Evolutionary conservation across 306 rosid genomes (phyloP).

Genomic region (Cotoneaster glaucophyllus): DNA sequence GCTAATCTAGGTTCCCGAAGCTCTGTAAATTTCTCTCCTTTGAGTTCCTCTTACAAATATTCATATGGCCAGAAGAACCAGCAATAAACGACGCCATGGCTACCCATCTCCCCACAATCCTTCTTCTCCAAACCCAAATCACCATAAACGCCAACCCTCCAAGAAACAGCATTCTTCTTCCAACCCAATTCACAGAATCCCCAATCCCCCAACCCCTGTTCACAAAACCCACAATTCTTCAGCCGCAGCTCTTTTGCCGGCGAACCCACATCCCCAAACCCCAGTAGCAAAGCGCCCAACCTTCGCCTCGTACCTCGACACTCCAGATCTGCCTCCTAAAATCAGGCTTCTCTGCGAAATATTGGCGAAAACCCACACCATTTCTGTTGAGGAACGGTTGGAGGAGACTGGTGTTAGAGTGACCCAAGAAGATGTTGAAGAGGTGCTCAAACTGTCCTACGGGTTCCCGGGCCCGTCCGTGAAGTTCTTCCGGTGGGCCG

Average conservation of each 20-base stretch:
- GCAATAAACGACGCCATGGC: not conserved
- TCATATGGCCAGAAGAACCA: not conserved
- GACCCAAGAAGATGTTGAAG: slow-evolving; percentile 43
- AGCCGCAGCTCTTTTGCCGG: not conserved
- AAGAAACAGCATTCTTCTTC: not conserved
- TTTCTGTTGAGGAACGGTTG: slow-evolving; percentile 31
- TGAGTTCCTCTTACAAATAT: not conserved
- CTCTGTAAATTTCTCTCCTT: not conserved
- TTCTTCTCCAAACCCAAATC: not conserved
- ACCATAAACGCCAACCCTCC: not conserved
- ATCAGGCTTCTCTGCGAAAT: slow-evolving; percentile 39
- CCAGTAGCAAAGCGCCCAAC: slow-evolving; percentile 1
- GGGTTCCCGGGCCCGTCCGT: slow-evolving; percentile 46
- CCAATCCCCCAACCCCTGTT: not conserved
- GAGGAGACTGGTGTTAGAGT: slow-evolving; percentile 23
- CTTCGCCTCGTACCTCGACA: slow-evolving; percentile 38
- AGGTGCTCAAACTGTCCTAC: slow-evolving; percentile 57
- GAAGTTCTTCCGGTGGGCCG: slow-evolving; percentile 73
- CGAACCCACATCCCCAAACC: not conserved
- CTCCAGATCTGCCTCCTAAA: slow-evolving; percentile 24
- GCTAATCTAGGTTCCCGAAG: not conserved
- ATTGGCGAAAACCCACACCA: slow-evolving; percentile 36
- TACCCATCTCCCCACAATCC: not conserved
- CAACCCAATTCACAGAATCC: not conserved
- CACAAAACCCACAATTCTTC: not conserved